Evolutionary conservation across 164 flowering plant species (phyloP), one percentile per base, ranked within the genome.

Genomic region (Stephania yunnanensis): DNA sequence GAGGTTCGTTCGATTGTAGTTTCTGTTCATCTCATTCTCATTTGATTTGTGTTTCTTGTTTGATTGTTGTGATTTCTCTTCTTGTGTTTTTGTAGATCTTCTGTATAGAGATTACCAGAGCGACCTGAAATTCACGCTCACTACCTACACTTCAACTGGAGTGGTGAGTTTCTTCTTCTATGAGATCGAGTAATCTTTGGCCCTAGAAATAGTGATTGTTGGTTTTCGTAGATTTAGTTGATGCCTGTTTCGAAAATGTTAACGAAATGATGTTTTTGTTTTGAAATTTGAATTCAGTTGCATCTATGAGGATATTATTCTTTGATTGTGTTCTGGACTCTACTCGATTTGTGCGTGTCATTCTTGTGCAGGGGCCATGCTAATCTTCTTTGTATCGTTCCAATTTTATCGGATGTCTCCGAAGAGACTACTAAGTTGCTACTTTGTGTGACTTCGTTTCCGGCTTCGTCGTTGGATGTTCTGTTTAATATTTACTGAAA

Each of bases 121-220:
- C 70, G 92, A 89, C 81, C 89, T 85, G n/a, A 89, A 89, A 79
- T 86, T 87, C 83, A 84, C 83, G 64, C 55, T 89, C 81, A 86
- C 91, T n/a, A 87, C 90, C 67, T 86, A 80, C 80, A 85, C 90
- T 42, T 80, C 86, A 0, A 84, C 87, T 61, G 93, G 93, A 71
- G 88, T 89, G 70, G 93, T 89, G 76, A 85, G 93, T 84, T 69
- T 44, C 52, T 10, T 25, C 19, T 77, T 12, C 20, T 52, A 46
- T 75, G 61, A 12, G 9, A 55, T 12, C 2, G 64, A 17, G 64
- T 7, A 15, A 58, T 15, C 64, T 58, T 1, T 58, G 20, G 17
- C 19, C n/a, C n/a, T 58, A 10, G 64, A 58, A 58, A 58, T 10
- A 8, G 3, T 58, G 64, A 5, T 58, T 58, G 6, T 58, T n/a